Conservation (phyloP, 176 grass and related monocot genomes). For the Aegilops longissima region DNA sequence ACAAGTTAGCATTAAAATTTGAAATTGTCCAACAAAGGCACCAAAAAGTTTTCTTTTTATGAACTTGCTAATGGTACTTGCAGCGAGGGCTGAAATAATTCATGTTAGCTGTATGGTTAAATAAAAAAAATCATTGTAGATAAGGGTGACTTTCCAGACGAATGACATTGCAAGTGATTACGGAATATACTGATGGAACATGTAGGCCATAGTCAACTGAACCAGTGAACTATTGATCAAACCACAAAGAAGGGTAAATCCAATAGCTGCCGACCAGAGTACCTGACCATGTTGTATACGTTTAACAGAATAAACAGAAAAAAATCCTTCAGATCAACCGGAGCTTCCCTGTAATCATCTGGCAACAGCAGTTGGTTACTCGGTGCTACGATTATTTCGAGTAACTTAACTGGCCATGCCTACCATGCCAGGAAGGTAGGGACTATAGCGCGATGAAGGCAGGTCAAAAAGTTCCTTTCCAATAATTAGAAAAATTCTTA, state of each 20-base stretch:
- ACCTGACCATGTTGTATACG: neutral
- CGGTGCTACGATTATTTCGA: neutral
- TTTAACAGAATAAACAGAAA: neutral
- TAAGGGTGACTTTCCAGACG: neutral
- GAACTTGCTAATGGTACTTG: neutral
- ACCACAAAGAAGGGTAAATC: neutral
- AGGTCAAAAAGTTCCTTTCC: neutral
- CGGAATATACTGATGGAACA: neutral
- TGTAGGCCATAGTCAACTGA: neutral
- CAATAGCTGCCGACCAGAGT: neutral
- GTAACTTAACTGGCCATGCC: neutral
- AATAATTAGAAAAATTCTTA: neutral
- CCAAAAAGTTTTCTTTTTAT: neutral
- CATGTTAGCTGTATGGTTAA: neutral
- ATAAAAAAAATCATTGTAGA: constrained; percentile 12
- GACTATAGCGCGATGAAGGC: neutral
- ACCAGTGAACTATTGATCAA: neutral
- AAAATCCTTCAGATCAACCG: neutral
- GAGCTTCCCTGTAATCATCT: neutral
- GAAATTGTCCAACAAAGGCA: neutral
- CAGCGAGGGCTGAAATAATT: neutral
- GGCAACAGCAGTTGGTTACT: constrained; percentile 7
- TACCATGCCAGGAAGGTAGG: neutral
- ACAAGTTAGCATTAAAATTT: constrained; percentile 1
- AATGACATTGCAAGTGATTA: neutral